Evolutionary conservation across 805 yeast genomes (phyloP), one percentile per base, ranked within the genome.

Genomic region (Metschnikowia sp.): DNA sequence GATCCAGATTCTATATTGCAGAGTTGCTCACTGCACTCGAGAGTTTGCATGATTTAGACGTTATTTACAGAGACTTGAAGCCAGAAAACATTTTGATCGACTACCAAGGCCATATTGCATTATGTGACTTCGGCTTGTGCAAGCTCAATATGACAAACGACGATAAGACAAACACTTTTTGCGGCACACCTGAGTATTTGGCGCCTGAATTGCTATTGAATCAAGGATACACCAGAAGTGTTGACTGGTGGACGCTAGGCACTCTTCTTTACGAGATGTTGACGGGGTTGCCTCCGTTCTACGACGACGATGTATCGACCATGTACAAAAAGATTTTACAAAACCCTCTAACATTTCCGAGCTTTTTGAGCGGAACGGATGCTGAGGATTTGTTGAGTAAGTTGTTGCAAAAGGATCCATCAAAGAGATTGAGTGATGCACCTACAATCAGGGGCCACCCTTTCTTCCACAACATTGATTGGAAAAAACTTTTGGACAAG

Each of bases 181-280:
- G 99, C 69, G 99, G 99, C 36, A 94, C 99, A 0, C 98, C 98
- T 0, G 98, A 94, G 68, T 94, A 94, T 66, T 75, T 94, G 56
- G 97, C 98, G 1, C 99, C 99, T 1, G 99, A 94, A 68, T 74
- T 94, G 56, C 72, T 94, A 41, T 73, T 90, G 58, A 94, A 95
- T 41, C 90, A 88, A 63, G 98, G 98, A 1, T 94, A 94, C 67
- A 90, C 98, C 2, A 83, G 96, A 65, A 86, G 86, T 9, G 98
- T 94, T 19, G 99, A 94, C 68, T 94, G 97, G 92, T 94, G 99
- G 99, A 94, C 99, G 1, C 74, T 94, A 57, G 99, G 99, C 36
- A 91, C 92, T 13, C 74, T 94, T 45, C 73, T 94, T 39, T 94
- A 89, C 64, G 99, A 92, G 63, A 94, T 94, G 99, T 74, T 94